These are phyloP conservation scores for Thelonectria discophora DNA, from an alignment of 2,329 filamentous ascomycete genomes.

Conservation along the genomic window DNA sequence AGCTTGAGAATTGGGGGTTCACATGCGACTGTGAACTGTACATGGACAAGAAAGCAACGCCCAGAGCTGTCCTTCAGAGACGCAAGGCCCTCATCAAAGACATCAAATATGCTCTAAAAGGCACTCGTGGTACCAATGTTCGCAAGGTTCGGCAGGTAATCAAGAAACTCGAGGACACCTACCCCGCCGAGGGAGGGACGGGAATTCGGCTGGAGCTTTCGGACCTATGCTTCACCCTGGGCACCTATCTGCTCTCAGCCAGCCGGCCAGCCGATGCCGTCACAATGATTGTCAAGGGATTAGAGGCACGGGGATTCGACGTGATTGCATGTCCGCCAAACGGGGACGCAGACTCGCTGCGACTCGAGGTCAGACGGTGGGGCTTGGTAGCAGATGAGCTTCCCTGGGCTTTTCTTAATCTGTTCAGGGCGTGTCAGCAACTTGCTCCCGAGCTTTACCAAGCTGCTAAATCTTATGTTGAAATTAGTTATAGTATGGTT, in stretches of 20 bases:
- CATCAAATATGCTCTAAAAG: no score
- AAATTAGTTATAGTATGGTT: slow-evolving; percentile 6
- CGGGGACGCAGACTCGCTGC: neutral
- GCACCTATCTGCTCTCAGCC: neutral
- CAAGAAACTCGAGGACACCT: no score
- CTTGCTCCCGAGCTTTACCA: slow-evolving; percentile 2
- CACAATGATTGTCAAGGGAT: slow-evolving; percentile 6
- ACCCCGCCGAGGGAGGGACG: no score
- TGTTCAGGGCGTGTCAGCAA: neutral
- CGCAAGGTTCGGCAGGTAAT: no score
- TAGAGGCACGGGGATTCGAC: slow-evolving; percentile 12
- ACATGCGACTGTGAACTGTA: neutral
- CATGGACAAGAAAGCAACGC: no score
- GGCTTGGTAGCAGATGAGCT: neutral
- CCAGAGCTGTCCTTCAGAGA: no score
- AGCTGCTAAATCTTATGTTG: neutral
- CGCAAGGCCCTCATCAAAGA: no score
- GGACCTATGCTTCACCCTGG: no score
- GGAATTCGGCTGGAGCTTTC: no score
- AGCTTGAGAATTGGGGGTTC: neutral
- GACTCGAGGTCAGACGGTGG: slow-evolving; percentile 21
- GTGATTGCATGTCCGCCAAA: slow-evolving; percentile 11
- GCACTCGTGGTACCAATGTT: no score
- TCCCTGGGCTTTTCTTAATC: slow-evolving; percentile 10
- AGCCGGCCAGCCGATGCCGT: neutral